phyloP scores from a whole-genome alignment of 306 rosid species.

The Dicorynia guianensis region DNA sequence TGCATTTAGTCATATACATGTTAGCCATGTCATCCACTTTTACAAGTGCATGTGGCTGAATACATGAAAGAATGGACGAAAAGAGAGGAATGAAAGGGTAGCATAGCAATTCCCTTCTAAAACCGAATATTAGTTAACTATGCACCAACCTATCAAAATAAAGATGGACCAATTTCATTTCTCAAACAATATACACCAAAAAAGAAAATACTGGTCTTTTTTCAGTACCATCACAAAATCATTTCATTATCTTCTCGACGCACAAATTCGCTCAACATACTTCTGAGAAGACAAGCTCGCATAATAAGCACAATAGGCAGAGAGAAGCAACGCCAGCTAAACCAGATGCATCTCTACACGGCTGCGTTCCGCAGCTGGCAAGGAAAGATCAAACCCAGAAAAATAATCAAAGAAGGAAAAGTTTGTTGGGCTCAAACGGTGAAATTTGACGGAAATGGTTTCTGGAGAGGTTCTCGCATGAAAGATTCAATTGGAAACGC shows the following conservation, averaged over 20 bases:
- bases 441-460: conserved; percentile 14
- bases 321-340: conserved; percentile 25
- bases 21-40: too few relatives aligned
- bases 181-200: conserved; percentile 2
- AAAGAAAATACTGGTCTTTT: conserved; percentile 17
- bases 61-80: too few relatives aligned
- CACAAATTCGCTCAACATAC: conserved; percentile 20
- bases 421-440: neutral
- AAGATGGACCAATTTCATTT: conserved; percentile 6
- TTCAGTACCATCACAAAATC: neutral
- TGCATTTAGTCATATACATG: too few relatives aligned
- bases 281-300: neutral
- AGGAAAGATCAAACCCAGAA: neutral
- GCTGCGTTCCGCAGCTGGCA: neutral
- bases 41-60: too few relatives aligned
- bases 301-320: neutral
- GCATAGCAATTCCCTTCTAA: too few relatives aligned
- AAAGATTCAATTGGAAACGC: conserved; percentile 2
- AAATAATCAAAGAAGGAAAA: neutral
- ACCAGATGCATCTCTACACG: conserved; percentile 15
- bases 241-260: conserved; percentile 1
- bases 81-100: too few relatives aligned
- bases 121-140: neutral
- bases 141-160: neutral
- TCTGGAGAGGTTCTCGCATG: neutral